phyloP scores from a whole-genome alignment of 495 filamentous ascomycete species.

The Echria macrotheca region DNA sequence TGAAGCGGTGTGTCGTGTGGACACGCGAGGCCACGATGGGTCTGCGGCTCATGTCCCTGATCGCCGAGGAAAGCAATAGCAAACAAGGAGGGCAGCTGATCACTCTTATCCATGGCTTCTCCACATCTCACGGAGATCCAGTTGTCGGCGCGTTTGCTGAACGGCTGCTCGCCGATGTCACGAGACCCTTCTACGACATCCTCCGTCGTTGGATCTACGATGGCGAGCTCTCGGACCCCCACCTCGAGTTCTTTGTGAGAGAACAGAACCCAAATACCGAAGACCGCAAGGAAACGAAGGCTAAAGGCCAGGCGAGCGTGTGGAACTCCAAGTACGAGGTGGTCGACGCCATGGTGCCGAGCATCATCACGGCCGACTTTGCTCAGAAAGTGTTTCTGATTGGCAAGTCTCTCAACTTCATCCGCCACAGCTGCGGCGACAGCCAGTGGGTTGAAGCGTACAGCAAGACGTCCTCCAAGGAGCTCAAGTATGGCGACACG shows the following conservation, averaged over 20 bases:
- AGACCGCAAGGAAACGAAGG: slow-evolving; percentile 45
- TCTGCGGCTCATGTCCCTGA: slow-evolving; percentile 85
- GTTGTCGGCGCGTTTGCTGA: slow-evolving; percentile 93
- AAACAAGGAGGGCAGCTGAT: slow-evolving; percentile 90
- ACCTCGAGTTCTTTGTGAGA: slow-evolving; percentile 90
- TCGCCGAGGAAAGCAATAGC: slow-evolving; percentile 84
- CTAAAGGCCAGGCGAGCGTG: slow-evolving; percentile 76
- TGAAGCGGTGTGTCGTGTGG: slow-evolving; percentile 96
- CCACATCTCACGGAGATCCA: slow-evolving; percentile 89
- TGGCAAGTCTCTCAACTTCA: slow-evolving; percentile 97
- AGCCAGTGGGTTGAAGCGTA: slow-evolving; percentile 94
- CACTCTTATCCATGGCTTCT: slow-evolving; percentile 87
- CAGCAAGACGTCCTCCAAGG: slow-evolving; percentile 89
- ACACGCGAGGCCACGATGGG: slow-evolving; percentile 97
- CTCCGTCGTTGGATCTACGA: slow-evolving; percentile 97
- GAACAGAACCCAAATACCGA: slow-evolving; percentile 52
- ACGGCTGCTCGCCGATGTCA: slow-evolving; percentile 81
- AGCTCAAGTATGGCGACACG: slow-evolving; percentile 90
- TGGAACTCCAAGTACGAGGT: slow-evolving; percentile 98
- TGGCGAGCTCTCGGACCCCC: slow-evolving; percentile 93
- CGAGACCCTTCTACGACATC: slow-evolving; percentile 96
- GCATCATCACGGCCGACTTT: slow-evolving; percentile 86
- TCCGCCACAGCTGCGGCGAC: slow-evolving; percentile 89
- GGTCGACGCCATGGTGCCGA: slow-evolving; percentile 78
- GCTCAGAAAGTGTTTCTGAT: slow-evolving; percentile 94